phyloP scores from a whole-genome alignment of 345 rosid genomes.

The Populus tremula region DNA sequence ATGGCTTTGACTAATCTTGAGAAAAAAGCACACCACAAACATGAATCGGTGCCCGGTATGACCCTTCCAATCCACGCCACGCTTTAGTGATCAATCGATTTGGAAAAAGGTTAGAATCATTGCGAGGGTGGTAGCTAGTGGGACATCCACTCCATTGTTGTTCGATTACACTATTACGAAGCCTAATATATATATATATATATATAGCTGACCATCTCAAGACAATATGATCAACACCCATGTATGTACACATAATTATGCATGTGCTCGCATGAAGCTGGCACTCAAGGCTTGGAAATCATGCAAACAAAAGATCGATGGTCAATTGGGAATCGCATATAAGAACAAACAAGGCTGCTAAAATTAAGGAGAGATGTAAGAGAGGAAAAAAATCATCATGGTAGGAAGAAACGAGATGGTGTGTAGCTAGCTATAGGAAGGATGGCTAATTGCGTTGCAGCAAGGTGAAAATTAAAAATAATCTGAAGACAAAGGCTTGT shows the following conservation, averaged over 20 bases:
- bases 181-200: no score
- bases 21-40: neutral
- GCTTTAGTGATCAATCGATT: neutral
- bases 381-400: no score
- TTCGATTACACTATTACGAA: neutral
- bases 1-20: slow-evolving; percentile 11
- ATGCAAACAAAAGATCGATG: neutral
- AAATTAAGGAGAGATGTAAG: neutral
- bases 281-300: neutral
- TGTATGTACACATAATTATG: neutral
- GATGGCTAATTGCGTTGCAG: neutral
- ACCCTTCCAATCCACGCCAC: neutral
- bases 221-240: no score
- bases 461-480: neutral
- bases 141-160: neutral
- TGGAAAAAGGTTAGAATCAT: neutral
- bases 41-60: neutral
- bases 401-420: no score
- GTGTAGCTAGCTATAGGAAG: neutral
- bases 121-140: neutral
- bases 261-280: neutral
- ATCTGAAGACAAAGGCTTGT: neutral
- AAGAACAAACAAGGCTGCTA: neutral
- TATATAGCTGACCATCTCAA: no score
- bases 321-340: neutral